These are phyloP conservation scores for Paraurostyla sp. DNA, from an alignment of 73 alveolate genomes.

Conservation along the genomic window DNA sequence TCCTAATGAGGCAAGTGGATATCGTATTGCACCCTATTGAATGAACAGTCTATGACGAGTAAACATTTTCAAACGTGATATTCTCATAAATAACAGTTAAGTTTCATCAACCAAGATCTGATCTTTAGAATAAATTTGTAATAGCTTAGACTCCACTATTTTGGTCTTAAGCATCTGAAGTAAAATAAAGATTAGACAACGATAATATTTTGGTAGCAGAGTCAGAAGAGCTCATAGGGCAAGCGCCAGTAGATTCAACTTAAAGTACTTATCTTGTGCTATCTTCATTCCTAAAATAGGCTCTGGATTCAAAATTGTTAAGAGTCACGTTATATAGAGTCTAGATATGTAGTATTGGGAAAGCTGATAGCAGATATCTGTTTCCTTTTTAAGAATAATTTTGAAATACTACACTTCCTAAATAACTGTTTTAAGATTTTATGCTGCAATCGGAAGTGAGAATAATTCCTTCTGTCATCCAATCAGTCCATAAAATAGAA, in stretches of 20 bases:
- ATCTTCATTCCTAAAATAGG: not conserved
- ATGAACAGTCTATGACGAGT: not conserved
- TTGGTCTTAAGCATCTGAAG: not conserved
- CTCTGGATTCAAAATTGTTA: not conserved
- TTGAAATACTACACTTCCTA: not conserved
- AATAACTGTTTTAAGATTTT: not conserved
- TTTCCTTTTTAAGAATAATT: slow-evolving; percentile 16
- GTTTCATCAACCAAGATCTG: not conserved
- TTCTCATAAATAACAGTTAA: not conserved
- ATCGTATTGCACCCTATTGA: not conserved
- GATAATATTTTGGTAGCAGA: not conserved
- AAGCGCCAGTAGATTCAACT: not conserved
- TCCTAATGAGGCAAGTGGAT: not conserved
- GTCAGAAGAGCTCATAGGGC: not conserved
- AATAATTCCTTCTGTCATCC: not conserved
- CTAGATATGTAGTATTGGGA: not conserved
- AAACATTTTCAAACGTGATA: not conserved
- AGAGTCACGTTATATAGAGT: not conserved
- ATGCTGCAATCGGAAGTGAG: not conserved
- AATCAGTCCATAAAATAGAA: not conserved
- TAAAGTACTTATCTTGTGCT: not conserved
- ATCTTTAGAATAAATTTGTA: not conserved
- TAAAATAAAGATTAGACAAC: not conserved
- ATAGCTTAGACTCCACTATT: not conserved
- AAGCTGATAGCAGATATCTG: not conserved